A percentile compares a stretch with the other conserved stretches of the same genome.
Evolutionary conservation across 192 early-diverging fungal genomes (phyloP).

Genomic region (Coemansia sp.): DNA sequence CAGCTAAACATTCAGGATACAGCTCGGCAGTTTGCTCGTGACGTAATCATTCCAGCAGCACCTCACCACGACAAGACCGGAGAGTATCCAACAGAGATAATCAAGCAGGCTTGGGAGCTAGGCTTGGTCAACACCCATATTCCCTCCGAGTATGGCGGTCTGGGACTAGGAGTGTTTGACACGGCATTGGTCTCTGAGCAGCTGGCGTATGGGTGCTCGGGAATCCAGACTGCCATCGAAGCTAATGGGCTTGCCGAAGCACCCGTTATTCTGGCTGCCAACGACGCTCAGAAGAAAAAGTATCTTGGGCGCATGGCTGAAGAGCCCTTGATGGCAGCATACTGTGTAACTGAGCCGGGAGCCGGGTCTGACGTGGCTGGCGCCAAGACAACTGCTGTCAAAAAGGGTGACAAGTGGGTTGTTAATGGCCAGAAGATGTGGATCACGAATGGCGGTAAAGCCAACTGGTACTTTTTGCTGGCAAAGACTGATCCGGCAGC

Average conservation of each 20-base stretch:
- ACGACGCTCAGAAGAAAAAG: slow-evolving; percentile 89
- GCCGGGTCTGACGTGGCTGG: slow-evolving; percentile 78
- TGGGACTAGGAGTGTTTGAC: slow-evolving; percentile 86
- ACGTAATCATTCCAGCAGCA: slow-evolving; percentile 87
- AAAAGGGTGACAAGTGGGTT: slow-evolving; percentile 77
- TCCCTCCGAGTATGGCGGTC: slow-evolving; percentile 79
- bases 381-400: slow-evolving; percentile 64
- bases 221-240: slow-evolving; percentile 96
- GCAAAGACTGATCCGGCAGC: slow-evolving; percentile 83
- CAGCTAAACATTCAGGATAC: slow-evolving; percentile 85
- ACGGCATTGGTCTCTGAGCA: slow-evolving; percentile 86
- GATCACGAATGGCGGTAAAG: slow-evolving; percentile 96
- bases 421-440: slow-evolving; percentile 94
- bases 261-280: slow-evolving; percentile 84
- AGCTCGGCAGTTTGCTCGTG: slow-evolving; percentile 82
- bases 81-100: slow-evolving; percentile 82
- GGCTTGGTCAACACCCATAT: slow-evolving; percentile 92
- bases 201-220: slow-evolving; percentile 89
- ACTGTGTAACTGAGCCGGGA: slow-evolving; percentile 82
- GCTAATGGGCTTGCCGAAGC: slow-evolving; percentile 95
- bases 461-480: slow-evolving; percentile 97
- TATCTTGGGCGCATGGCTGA: slow-evolving; percentile 96
- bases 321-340: slow-evolving; percentile 92
- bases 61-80: slow-evolving; percentile 93
- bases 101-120: slow-evolving; percentile 89